phyloP scores from a whole-genome alignment of 768 basidiomycete species.

The Tylopilus subfusipes region DNA sequence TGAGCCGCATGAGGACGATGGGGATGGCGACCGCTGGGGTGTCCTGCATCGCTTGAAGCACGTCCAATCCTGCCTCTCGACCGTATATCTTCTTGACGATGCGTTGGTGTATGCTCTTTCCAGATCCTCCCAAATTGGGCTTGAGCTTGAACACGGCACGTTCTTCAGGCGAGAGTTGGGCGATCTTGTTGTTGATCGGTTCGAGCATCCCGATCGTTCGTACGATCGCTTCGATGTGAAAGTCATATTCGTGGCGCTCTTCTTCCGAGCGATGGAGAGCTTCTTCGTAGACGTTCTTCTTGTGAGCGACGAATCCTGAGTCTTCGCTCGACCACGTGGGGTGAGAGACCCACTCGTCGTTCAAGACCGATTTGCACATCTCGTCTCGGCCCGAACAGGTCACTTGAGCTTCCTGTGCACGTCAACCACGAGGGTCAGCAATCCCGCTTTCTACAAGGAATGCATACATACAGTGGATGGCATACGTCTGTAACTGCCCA shows the following conservation, averaged over 20 bases:
- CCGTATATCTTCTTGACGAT: conserved; percentile 98
- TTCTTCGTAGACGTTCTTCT: conserved; percentile 96
- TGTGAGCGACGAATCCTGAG: conserved; percentile 83
- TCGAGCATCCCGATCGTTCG: conserved; percentile 90
- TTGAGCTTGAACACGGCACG: conserved; percentile 80
- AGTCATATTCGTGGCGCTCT: conserved; percentile 98
- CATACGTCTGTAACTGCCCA: conserved; percentile 88
- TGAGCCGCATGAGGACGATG: conserved; percentile 81
- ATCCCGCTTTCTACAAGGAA: not conserved
- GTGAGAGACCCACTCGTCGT: conserved; percentile 98
- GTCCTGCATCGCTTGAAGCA: conserved; percentile 89
- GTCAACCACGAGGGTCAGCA: not conserved
- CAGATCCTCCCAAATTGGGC: conserved; percentile 78
- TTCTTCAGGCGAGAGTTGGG: conserved; percentile 74
- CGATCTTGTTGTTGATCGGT: conserved; percentile 85
- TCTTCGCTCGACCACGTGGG: conserved; percentile 95
- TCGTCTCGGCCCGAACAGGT: conserved; percentile 94
- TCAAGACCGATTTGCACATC: conserved; percentile 93
- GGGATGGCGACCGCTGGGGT: conserved; percentile 84
- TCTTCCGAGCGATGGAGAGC: conserved; percentile 95
- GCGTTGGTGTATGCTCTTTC: conserved; percentile 86
- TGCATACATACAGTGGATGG: conserved; percentile 65
- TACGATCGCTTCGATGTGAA: conserved; percentile 93
- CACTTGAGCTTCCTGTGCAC: conserved; percentile 72
- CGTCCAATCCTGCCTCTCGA: conserved; percentile 74